Evolutionary conservation across 352 stramenopile genomes (phyloP), one percentile per base, ranked within the genome.

Genomic region (Detonula confervacea): DNA sequence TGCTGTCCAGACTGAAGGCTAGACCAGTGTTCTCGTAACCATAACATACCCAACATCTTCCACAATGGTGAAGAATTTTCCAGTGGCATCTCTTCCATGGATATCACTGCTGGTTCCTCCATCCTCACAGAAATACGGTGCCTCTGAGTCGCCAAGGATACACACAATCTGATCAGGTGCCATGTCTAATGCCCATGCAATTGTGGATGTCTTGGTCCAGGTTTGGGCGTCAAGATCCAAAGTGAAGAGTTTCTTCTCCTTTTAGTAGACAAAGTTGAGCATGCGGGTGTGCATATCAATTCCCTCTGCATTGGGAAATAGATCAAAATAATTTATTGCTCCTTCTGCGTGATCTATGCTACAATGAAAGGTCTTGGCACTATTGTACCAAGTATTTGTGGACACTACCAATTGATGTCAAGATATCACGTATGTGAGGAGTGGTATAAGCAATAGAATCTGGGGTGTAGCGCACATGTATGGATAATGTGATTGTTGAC

Each of bases 261-360:
- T 52, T 56, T 89, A 87, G 27, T 61, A 86, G 0, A 82, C 57
- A 64, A 87, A 69, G 44, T 75, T 85, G 9, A 89, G 29, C n/a
- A 60, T 60, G 5, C 65, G 42, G 7, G 82, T 57, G 27, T 73
- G 46, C 8, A 78, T 46, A 66, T 89, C 82, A 68, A 89, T 87
- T 0, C 82, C 82, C 64, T 89, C 82, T 7, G 59, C 47, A 46
- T 85, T 62, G 55, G 67, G 25, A 68, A 69, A 29, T 52, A 35
- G 0, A 37, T 37, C 8, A 37, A 37, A 37, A 3, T 37, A 8
- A 8, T 4, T 12, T 49, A 49, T 5, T 16, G n/a, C 35, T 44
- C 30, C 30, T 9, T 37, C 3, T 8, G 3, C 30, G 30, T 37
- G 30, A 8, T 37, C 30, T 44, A 12, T 44, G 35, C 35, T 44